Conservation (phyloP, 768 basidiomycete genomes). For the Hydnomerulius pinastri region DNA sequence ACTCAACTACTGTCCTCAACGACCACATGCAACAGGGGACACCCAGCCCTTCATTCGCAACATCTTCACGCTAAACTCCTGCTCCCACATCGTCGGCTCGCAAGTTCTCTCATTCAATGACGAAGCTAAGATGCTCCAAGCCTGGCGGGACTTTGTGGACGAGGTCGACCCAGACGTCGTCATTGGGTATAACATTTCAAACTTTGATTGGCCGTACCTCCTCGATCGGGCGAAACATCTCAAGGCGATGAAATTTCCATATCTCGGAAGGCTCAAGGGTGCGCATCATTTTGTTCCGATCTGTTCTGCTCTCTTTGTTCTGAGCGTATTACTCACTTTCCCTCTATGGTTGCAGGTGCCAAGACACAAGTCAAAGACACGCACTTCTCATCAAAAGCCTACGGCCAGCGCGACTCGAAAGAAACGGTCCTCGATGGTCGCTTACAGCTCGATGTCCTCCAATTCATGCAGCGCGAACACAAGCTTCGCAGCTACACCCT, state of each 20-base stretch:
- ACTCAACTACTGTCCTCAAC: slow-evolving; percentile 3
- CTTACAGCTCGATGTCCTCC: slow-evolving; percentile 91
- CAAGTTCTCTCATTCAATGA: slow-evolving; percentile 85
- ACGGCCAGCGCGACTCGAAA: slow-evolving; percentile 95
- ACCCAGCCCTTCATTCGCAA: slow-evolving; percentile 93
- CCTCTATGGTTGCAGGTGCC: slow-evolving; percentile 46
- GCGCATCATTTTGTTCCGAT: slow-evolving; percentile 8
- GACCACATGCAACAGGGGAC: slow-evolving; percentile 60
- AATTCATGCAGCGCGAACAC: slow-evolving; percentile 98
- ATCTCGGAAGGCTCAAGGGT: slow-evolving; percentile 78
- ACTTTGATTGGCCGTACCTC: slow-evolving; percentile 96
- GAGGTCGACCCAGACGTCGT: slow-evolving; percentile 93
- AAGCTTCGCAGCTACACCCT: slow-evolving; percentile 96
- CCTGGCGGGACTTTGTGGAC: slow-evolving; percentile 90
- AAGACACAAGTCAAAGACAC: slow-evolving; percentile 87
- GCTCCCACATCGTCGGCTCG: slow-evolving; percentile 95
- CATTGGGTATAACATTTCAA: slow-evolving; percentile 93
- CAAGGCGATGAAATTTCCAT: slow-evolving; percentile 67
- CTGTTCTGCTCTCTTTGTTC: neutral
- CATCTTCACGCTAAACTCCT: slow-evolving; percentile 92
- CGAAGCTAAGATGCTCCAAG: slow-evolving; percentile 70
- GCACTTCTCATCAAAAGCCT: slow-evolving; percentile 98
- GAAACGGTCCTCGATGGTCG: slow-evolving; percentile 90
- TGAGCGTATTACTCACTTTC: slow-evolving; percentile 7
- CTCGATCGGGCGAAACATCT: slow-evolving; percentile 88